Evolutionary conservation across 2,329 filamentous ascomycete genomes (phyloP), one percentile per base, ranked within the genome.

Genomic region (Beauveria caledonica): DNA sequence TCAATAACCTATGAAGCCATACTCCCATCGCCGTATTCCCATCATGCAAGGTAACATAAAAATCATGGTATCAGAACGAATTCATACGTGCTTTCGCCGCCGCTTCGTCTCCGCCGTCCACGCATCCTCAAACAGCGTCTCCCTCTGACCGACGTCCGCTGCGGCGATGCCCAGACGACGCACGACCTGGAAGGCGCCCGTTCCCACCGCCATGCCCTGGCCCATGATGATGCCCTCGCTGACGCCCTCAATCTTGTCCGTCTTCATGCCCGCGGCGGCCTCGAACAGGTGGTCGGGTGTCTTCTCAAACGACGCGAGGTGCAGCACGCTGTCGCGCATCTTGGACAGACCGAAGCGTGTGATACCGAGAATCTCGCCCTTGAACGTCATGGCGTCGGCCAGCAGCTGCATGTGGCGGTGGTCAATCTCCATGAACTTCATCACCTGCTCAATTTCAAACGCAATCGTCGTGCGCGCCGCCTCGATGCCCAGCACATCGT

Each of bases 311-410:
- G 88, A 93, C 0, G 94, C 94, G 13, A 99, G 82, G 74, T 99
- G 94, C 60, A 99, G 78, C 11, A 97, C 94, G 17, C 85, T 90
- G 73, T 99, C 94, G 56, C 94, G 83, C 88, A 96, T 97, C 80
- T 97, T 99, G 61, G 92, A 89, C 27, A 99, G 80, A 56, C 94
- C 94, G 73, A 97, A 97, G 36, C 94, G 88, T 2, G 94, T 99
- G 71, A 99, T 99, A 56, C 94, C 94, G 19, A 97, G 82, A 0
- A 99, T 90, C 67, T 97, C 93, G 55, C 94, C 94, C 78, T 97
- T 97, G 81, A 93, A 97, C 1, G 94, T 97, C 94, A 99, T 99
- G 58, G 97, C 92, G 69, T 99, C 94, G 11, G 94, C 93, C 1
- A 99, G 84, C 19, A 99, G 83, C 72, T 97, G 89, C 92, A 99